A percentile compares a stretch with the other conserved stretches of the same genome.
These are phyloP conservation scores for Salvia rosmarinus DNA, from an alignment of 257 asterid genomes.

Conservation along the genomic window DNA sequence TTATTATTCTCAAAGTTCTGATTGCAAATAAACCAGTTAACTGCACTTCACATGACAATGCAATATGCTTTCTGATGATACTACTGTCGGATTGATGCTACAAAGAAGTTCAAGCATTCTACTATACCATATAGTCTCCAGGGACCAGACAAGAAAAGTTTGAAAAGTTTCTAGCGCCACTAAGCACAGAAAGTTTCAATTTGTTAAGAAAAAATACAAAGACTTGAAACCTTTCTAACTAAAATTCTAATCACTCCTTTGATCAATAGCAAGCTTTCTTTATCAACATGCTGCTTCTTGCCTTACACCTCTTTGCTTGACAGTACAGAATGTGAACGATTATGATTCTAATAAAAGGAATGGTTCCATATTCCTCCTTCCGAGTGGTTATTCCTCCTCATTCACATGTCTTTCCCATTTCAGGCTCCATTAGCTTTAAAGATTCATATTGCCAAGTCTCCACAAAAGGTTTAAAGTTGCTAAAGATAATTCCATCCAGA, in stretches of 20 bases:
- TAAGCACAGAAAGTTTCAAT: constrained; percentile 47
- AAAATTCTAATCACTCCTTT: constrained; percentile 13
- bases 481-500: constrained; percentile 43
- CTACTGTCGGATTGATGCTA: constrained; percentile 28
- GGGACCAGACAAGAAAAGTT: constrained; percentile 35
- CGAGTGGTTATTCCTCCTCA: constrained; percentile 32
- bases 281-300: constrained; percentile 26
- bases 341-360: constrained; percentile 33
- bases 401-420: constrained; percentile 30
- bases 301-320: constrained; percentile 18
- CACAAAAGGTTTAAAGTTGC: constrained; percentile 40
- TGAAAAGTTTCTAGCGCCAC: constrained; percentile 42
- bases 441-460: constrained; percentile 34
- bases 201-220: constrained; percentile 55
- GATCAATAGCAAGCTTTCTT: constrained; percentile 17
- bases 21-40: constrained; percentile 11
- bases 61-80: constrained; percentile 25
- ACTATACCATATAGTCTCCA: constrained; percentile 30
- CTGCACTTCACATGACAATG: constrained; percentile 26
- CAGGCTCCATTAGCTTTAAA: constrained; percentile 41
- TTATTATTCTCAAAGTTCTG: not conserved
- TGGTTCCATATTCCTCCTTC: constrained; percentile 39
- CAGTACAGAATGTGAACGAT: constrained; percentile 35
- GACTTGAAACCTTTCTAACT: constrained; percentile 11
- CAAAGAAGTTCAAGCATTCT: constrained; percentile 38